phyloP scores from a whole-genome alignment of 495 filamentous ascomycete species.

The Penicillium desertorum region DNA sequence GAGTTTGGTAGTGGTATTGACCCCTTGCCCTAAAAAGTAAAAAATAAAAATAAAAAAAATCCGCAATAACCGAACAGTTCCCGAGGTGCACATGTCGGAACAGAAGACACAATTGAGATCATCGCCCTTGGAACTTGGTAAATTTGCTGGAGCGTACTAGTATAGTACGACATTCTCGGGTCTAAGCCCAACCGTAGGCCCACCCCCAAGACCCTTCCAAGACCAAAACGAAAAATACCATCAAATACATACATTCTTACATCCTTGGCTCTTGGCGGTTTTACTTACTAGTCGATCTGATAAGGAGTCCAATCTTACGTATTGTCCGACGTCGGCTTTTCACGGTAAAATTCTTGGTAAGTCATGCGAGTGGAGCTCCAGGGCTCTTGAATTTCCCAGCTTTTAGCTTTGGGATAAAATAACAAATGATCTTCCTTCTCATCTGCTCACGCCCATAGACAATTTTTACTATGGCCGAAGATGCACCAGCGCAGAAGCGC shows the following conservation, averaged over 20 bases:
- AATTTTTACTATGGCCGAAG: not conserved
- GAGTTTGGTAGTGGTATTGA: not conserved
- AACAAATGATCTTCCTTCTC: constrained; percentile 1
- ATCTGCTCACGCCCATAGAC: not conserved
- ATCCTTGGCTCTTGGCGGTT: not conserved
- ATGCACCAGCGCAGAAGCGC: constrained; percentile 5
- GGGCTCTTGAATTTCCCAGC: not conserved
- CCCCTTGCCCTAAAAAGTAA: not conserved
- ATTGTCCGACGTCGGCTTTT: constrained; percentile 5
- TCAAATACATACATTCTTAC: not conserved
- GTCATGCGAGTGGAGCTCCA: not conserved
- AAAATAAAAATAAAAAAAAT: no score
- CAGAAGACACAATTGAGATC: not conserved
- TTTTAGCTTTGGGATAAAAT: not conserved
- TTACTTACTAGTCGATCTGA: constrained; percentile 1
- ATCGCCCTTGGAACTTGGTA: not conserved
- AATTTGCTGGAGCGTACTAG: not conserved
- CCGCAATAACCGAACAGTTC: not conserved
- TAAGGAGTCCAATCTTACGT: not conserved
- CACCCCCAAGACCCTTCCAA: not conserved
- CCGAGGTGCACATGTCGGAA: not conserved
- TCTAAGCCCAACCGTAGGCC: no score
- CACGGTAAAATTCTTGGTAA: constrained; percentile 1
- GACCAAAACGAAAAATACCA: not conserved
- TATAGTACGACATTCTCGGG: not conserved